Base-by-base conservation (phyloP, 139 green algal species). In the Tetraselmis striata region DNA sequence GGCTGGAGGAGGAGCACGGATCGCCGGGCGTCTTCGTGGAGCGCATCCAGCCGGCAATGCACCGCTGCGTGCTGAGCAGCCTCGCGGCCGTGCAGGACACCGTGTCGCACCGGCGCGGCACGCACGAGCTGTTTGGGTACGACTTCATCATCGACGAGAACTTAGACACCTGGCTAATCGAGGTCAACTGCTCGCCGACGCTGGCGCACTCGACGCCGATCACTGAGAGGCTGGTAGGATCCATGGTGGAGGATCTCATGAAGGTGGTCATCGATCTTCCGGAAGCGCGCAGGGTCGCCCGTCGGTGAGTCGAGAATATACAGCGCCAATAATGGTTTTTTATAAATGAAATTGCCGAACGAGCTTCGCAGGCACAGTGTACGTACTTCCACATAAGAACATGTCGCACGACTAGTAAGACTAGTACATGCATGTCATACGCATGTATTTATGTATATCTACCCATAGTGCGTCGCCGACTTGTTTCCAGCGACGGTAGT, bases 151-250 rank as follows among this genome's bases (percentile, higher is more conserved):
- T 90, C 28, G 87, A 90, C 77, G 78, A 81, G 28, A 59, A 76
- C 2, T 59, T 86, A 28, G 86, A 89, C n/a, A 80, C 84, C 1
- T 90, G 87, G 87, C 85, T 90, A 1, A 79, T 89, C 27, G 87
- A 90, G 79, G 78, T 90, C 79, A 90, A 90, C 82, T 90, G 78
- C 81, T 86, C 79, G 67, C 87, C 87, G 26, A 85, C 81, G 31
- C 78, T 90, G 29, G 87, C 89, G 78, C 84, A 88, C 82, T 86
- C 78, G 77, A 90, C 85, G 25, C 80, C 81, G 18, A 76, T 90
- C 76, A 90, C 87, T 5, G 59, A 59, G 28, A 22, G 31, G 11
- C 32, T 88, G 29, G 78, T 81, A 24, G 32, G 28, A 18, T 30
- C 45, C 29, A 84, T 90, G 78, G 59, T 84, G 59, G 79, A 84